Percentiles rank a stretch among this genome's conserved stretches.
phyloP scores from a whole-genome alignment of 2,329 filamentous ascomycete genomes.

The Xylariaceae sp. region DNA sequence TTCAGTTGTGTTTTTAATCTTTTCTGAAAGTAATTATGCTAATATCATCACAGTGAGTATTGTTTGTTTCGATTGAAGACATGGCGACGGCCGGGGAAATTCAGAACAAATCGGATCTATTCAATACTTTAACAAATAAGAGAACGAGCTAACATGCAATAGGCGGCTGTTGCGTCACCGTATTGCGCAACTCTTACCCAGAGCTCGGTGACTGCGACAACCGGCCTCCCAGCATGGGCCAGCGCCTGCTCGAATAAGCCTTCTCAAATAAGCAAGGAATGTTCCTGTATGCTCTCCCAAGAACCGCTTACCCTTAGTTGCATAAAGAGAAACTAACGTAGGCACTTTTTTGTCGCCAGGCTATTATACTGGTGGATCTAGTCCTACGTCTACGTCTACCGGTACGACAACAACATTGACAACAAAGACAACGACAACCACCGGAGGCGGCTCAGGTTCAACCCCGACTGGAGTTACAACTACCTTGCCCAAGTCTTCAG shows the following conservation, averaged over 20 bases:
- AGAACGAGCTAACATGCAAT: no score
- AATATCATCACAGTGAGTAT: no score
- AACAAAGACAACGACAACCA: neutral
- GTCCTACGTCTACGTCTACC: neutral
- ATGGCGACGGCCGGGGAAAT: no score
- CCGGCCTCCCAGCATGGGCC: neutral
- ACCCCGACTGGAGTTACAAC: constrained; percentile 11
- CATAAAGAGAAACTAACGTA: neutral
- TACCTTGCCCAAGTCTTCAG: constrained; percentile 9
- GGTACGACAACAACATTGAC: no score
- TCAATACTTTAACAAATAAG: no score
- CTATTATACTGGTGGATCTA: neutral
- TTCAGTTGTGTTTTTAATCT: no score
- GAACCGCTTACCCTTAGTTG: neutral
- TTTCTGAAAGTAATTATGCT: no score
- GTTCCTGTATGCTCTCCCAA: neutral
- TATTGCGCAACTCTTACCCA: neutral
- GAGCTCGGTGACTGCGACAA: neutral
- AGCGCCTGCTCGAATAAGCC: neutral
- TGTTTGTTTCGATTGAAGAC: no score
- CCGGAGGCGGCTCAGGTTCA: neutral
- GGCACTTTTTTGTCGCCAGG: neutral
- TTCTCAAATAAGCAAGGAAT: neutral
- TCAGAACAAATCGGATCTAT: no score
- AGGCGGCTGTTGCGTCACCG: neutral